Evolutionary conservation across 2,329 filamentous ascomycete genomes (phyloP), one percentile per base, ranked within the genome.

Genomic region (Colletotrichum australisinense): DNA sequence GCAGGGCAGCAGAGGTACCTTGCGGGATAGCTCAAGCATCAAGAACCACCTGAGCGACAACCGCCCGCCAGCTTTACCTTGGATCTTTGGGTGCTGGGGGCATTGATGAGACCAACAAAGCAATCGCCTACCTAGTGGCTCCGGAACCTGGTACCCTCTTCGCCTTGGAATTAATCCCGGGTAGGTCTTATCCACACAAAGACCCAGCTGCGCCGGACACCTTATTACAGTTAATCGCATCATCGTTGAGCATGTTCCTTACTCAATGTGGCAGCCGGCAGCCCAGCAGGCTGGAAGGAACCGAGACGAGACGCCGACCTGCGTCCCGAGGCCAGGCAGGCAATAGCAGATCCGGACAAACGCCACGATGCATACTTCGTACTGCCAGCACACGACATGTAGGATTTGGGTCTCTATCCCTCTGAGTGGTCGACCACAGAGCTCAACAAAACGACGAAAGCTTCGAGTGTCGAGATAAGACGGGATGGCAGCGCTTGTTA

Each of bases 401-500:
- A n/a, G 16, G 19, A 49, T 55, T 56, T 55, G 46, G 26, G 56
- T 49, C 16, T 52, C 28, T 52, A 22, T 11, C 16, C n/a, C 26
- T 22, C 22, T 53, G 60, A 70, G 22, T 38, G 60, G 62, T 30
- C 49, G 46, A 59, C 16, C 52, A 60, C 19, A 63, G 42, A 65
- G 24, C 22, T 32, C 56, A 55, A 32, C 67, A 42, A 70, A 73
- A 66, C 71, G 49, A 55, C 49, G 56, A 66, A 66, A 71, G 67
- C 67, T 63, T 73, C 56, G 60, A 62, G 35, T 70, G 67, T 70
- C 71, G 62, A 73, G 67, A 73, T 65, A 73, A 73, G 71, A 73
- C 67, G 71, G 71, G 71, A 73, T 73, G 71, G 71, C 71, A 73
- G 71, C 71, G 60, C 71, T 57, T 70, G 67, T 57, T 49, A 66